phyloP scores from a whole-genome alignment of 148 eudicot genomes.

The Rhododendron vialii region DNA sequence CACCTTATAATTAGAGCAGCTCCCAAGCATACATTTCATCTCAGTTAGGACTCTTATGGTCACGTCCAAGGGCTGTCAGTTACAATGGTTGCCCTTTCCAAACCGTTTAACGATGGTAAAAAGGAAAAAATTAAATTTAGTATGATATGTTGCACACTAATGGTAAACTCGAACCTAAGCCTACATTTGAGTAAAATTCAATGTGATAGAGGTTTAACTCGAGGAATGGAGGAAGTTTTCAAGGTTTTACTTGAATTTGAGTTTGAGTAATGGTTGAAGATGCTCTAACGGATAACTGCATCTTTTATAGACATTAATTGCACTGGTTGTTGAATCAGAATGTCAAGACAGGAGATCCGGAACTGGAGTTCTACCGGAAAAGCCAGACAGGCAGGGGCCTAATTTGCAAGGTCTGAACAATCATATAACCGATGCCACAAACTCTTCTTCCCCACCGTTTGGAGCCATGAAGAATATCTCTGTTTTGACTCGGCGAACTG shows the following conservation, averaged over 20 bases:
- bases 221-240: background rate
- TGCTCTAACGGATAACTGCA: background rate
- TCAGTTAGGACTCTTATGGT: background rate
- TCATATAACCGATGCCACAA: slow-evolving; percentile 30
- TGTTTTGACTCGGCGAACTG: slow-evolving; percentile 24
- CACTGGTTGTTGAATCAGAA: slow-evolving; percentile 32
- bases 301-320: background rate
- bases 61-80: background rate
- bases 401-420: slow-evolving; percentile 72
- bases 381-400: slow-evolving; percentile 50
- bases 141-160: background rate
- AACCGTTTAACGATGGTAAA: background rate
- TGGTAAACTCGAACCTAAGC: background rate
- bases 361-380: slow-evolving; percentile 50
- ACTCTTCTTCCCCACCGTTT: slow-evolving; percentile 50
- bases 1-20: background rate
- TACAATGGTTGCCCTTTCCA: background rate
- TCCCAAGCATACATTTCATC: background rate
- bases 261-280: background rate
- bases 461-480: slow-evolving; percentile 55
- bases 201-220: background rate
- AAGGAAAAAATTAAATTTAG: background rate
- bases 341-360: slow-evolving; percentile 69
- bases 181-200: background rate
- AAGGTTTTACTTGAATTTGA: background rate